phyloP scores from a whole-genome alignment of 2,329 filamentous ascomycete genomes.

The Talaromyces sp. region DNA sequence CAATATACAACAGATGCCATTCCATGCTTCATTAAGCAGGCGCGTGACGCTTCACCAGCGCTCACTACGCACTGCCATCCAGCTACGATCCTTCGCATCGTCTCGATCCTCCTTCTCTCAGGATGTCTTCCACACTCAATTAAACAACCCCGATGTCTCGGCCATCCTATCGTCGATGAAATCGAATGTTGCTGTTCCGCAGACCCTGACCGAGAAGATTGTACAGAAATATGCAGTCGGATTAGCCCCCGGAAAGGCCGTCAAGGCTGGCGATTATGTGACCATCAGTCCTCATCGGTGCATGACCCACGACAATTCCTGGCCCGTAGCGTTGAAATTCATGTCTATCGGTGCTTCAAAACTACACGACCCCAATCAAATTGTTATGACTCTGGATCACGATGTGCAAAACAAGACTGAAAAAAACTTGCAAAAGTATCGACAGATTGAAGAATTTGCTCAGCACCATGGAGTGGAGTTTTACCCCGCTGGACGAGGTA shows the following conservation, averaged over 20 bases:
- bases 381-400: conserved; percentile 81
- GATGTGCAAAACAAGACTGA: conserved; percentile 80
- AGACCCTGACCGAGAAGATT: conserved; percentile 90
- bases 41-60: conserved; percentile 14
- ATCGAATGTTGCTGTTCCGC: conserved; percentile 47
- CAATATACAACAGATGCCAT: not conserved
- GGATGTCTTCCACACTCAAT: conserved; percentile 60
- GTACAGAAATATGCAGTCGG: conserved; percentile 77
- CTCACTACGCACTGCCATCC: conserved; percentile 14
- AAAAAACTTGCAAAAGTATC: conserved; percentile 76
- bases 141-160: conserved; percentile 56
- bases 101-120: conserved; percentile 29
- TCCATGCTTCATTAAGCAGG: conserved; percentile 8
- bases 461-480: conserved; percentile 70
- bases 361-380: conserved; percentile 65
- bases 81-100: conserved; percentile 28
- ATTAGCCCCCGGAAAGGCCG: conserved; percentile 66
- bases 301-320: conserved; percentile 85
- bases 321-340: conserved; percentile 72
- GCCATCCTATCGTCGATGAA: conserved; percentile 73
- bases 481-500: conserved; percentile 71
- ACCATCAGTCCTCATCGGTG: conserved; percentile 64
- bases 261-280: conserved; percentile 79
- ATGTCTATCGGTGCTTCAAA: conserved; percentile 74
- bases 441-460: conserved; percentile 76